These are phyloP conservation scores for Microdochium paspali DNA, from an alignment of 2,329 filamentous ascomycete genomes.

Conservation along the genomic window DNA sequence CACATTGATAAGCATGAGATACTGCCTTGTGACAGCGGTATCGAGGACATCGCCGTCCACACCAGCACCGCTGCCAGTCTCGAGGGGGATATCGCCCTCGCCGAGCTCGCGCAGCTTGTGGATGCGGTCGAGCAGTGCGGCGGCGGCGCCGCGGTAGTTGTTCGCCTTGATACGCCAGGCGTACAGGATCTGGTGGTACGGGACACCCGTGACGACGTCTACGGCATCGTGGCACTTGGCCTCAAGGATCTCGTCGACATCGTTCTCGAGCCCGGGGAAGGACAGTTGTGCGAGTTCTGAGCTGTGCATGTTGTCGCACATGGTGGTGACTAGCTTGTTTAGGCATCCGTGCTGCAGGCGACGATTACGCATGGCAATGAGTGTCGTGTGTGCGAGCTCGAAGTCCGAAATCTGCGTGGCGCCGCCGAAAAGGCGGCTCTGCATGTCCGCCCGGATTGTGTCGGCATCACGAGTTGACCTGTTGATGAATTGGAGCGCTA, in stretches of 20 bases:
- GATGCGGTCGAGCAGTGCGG: constrained; percentile 52
- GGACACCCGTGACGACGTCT: constrained; percentile 54
- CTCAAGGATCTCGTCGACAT: constrained; percentile 70
- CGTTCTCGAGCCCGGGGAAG: constrained; percentile 66
- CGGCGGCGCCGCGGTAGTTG: constrained; percentile 75
- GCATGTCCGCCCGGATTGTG: constrained; percentile 57
- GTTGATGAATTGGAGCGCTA: constrained; percentile 58
- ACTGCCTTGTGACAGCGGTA: constrained; percentile 61
- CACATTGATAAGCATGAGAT: constrained; percentile 87
- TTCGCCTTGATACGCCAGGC: constrained; percentile 77
- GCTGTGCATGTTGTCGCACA: constrained; percentile 58
- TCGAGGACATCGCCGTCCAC: constrained; percentile 40
- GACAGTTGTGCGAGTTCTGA: constrained; percentile 65
- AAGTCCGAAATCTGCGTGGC: constrained; percentile 73
- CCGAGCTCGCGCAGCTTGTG: constrained; percentile 50
- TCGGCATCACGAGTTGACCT: constrained; percentile 20
- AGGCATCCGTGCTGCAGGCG: constrained; percentile 66
- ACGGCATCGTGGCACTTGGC: constrained; percentile 61
- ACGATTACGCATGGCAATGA: constrained; percentile 62
- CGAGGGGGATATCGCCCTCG: constrained; percentile 41
- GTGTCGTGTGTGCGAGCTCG: constrained; percentile 70
- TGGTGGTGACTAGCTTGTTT: constrained; percentile 57
- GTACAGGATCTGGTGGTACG: constrained; percentile 85
- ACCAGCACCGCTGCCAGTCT: constrained; percentile 2
- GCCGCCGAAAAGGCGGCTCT: constrained; percentile 76